These are phyloP conservation scores for Canavalia gladiata DNA, from an alignment of 306 rosid species.

Conservation along the genomic window DNA sequence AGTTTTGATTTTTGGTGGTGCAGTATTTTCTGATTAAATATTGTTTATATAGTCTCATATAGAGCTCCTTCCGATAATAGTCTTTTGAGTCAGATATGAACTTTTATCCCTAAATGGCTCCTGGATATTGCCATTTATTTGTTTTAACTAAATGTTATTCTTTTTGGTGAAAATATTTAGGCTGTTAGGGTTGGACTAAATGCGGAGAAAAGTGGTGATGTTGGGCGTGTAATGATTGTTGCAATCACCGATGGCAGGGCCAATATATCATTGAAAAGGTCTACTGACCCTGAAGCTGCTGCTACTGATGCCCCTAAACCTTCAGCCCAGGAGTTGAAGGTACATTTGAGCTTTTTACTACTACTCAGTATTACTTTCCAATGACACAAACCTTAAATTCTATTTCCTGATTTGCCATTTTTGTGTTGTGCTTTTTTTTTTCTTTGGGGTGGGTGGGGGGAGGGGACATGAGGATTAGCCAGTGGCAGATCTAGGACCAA, in stretches of 20 bases:
- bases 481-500: too few relatives aligned
- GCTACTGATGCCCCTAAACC: constrained; percentile 81
- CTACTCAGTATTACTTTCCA: not conserved
- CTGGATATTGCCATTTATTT: constrained; percentile 15
- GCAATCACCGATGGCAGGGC: constrained; percentile 98
- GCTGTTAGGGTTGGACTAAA: constrained; percentile 97
- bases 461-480: too few relatives aligned
- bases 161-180: constrained; percentile 55
- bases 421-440: not conserved
- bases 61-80: constrained; percentile 4
- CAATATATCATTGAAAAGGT: constrained; percentile 90
- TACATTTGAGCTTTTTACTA: constrained; percentile 48
- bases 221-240: constrained; percentile 95
- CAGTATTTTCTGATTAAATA: constrained; percentile 18
- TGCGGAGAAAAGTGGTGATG: constrained; percentile 99
- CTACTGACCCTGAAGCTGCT: constrained; percentile 87
- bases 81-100: constrained; percentile 40
- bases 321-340: constrained; percentile 89
- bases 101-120: constrained; percentile 26
- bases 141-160: constrained; percentile 24
- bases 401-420: constrained; percentile 1
- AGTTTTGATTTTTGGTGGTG: constrained; percentile 30
- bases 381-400: not conserved
- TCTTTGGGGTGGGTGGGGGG: not conserved
- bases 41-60: constrained; percentile 26